Evolutionary conservation across 495 filamentous ascomycete species (phyloP), one percentile per base, ranked within the genome.

Genomic region (Hypoxylon lenormandii): DNA sequence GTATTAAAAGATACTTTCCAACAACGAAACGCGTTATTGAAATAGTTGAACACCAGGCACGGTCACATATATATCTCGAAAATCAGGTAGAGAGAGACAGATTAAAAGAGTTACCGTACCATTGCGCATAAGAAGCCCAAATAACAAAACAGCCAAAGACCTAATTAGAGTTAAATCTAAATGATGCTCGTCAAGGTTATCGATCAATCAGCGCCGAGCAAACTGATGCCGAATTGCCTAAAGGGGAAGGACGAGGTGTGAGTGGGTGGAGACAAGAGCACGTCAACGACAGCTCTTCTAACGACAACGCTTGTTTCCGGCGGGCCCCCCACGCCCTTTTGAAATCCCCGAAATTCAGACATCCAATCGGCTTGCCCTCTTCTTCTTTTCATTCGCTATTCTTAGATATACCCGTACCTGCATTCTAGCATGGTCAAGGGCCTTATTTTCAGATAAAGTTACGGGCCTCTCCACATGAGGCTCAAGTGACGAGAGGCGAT

Each of bases 381-480:
- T 16, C 11, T 46, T 22, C 26, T 55, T 57, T 12, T 16, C n/a
- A 46, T 30, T 22, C 4, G 8, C 37, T 67, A 40, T 26, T 26
- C 30, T 47, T 57, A 67, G 57, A 28, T 64, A 28, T 7, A n/a
- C 50, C 38, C 26, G 47, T 36, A 64, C 58, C 38, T 63, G 59
- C 58, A 47, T 68, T 50, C 28, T 38, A 3, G 33, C 13, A 1
- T 16, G 26, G 48, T 18, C 30, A 40, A n/a, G 23, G 23, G 23
- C 30, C 28, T 21, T 37, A 30, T 30, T 43, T 18, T 23, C 26
- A 30, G 40, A 64, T 38, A 22, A 18, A 15, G 60, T 45, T 64
- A 49, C 54, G 66, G 66, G 40, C 36, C 65, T 58, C 53, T 46
- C 49, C 66, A 48, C 53, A 60, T 64, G 54, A 64, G 66, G 48